Evolutionary conservation across 768 basidiomycete species (phyloP), one percentile per base, ranked within the genome.

Genomic region (Lactarius evosmus): DNA sequence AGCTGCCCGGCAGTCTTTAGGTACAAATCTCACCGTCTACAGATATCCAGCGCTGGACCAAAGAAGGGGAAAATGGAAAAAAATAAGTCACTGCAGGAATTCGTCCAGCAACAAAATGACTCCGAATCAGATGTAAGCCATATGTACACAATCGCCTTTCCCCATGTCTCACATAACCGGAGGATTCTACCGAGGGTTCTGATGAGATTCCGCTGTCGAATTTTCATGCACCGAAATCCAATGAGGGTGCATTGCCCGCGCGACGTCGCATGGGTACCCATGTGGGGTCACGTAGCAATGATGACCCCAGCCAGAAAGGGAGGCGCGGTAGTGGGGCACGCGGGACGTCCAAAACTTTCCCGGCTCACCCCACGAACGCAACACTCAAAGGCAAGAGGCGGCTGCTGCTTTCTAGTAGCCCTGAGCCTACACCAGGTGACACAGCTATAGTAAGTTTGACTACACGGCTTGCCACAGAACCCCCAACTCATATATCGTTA

Each of bases 21-120:
- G 7, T 30, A 40, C 50, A 29, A 36, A 44, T 34, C 55, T 52
- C 27, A 61, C 44, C 7, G 30, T 56, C 25, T 51, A 46, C 27
- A 65, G 64, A 41, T 61, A 33, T 61, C 59, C 49, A 16, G 49
- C 7, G 19, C 46, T 41, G 64, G 34, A 33, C 56, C 40, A 9
- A 56, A 62, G 62, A 68, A 61, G 40, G 36, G 30, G 14, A 63
- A 65, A 50, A 61, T 55, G 22, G 44, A 46, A 11, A 7, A 58
- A 60, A 11, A 62, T 63, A 52, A 70, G 68, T n/a, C 57, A 62
- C 36, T 71, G 66, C 53, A 68, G 61, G 59, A 72, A 69, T 65
- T 65, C 30, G 59, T 65, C 17, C 64, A 51, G 25, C 49, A 33
- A 36, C 55, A 65, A 34, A 65, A 65, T 29, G 55, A 34, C 19